Evolutionary conservation across 1,139 yeast genomes (phyloP), one percentile per base, ranked within the genome.

Genomic region (Magnusiomyces suaveolens): DNA sequence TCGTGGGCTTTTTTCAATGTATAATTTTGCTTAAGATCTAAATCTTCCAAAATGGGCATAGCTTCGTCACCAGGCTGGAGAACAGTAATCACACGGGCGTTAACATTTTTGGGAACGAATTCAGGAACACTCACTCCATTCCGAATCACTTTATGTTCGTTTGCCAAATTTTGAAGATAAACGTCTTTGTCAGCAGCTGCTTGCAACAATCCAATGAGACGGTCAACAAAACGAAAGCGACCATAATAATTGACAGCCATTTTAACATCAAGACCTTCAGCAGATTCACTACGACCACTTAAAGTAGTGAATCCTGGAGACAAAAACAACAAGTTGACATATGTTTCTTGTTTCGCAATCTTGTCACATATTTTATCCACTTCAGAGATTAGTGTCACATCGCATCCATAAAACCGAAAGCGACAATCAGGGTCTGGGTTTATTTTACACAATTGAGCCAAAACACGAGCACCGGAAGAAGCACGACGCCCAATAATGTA

Each of bases 401-500:
- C 70, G 33, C 58, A 57, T 51, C 59, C 52, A 52, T 66, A 46
- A 56, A 68, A 67, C 26, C 58, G 52, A 46, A 58, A 61, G 14
- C 53, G 60, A 8, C 66, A 63, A 6, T 53, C 50, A 10, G 60
- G 50, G 48, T 55, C 47, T n/a, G 58, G 38, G 49, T 67, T 67
- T 53, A 67, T 53, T 29, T 57, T 51, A 36, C 58, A 58, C 50
- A 67, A 59, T 33, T 63, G 57, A 21, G 47, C 50, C 16, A 62
- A 38, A 2, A 67, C 61, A n/a, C 49, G 32, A 8, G 57, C 55
- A 2, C 66, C 71, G 6, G 64, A 57, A 4, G 49, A 55, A 52
- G 56, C 60, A 52, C 58, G 63, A 26, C 71, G 62, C 0, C 71
- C 72, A n/a, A 66, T 59, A 50, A 68, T 58, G 59, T 68, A 67